Percentiles rank a stretch among this genome's conserved stretches.
Evolutionary conservation across 2,329 filamentous ascomycete species (phyloP).

Genomic region (Atkinsonella texensis): DNA sequence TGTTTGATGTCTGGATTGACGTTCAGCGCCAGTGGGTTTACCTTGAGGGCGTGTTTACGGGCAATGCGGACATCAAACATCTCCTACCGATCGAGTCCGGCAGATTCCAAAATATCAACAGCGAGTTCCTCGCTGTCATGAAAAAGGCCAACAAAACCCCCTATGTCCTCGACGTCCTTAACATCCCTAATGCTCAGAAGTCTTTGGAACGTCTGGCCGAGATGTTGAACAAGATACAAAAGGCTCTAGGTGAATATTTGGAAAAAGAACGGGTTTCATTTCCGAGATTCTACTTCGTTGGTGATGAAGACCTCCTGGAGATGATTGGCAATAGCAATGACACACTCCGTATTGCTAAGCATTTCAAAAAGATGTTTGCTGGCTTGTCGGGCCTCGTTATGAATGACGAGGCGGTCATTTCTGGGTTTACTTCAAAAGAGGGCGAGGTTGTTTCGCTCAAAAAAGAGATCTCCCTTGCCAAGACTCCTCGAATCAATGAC

Average conservation of each 20-base stretch:
- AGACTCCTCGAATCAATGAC: slow-evolving; percentile 95
- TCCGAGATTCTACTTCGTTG: slow-evolving; percentile 98
- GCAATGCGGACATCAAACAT: slow-evolving; percentile 98
- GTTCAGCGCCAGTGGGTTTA: slow-evolving; percentile 99
- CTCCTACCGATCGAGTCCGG: slow-evolving; percentile 91
- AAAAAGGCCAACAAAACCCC: slow-evolving; percentile 98
- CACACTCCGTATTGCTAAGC: slow-evolving; percentile 88
- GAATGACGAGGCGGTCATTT: slow-evolving; percentile 77
- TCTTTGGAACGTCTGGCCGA: slow-evolving; percentile 93
- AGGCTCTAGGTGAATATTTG: slow-evolving; percentile 94
- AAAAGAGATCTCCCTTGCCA: slow-evolving; percentile 81
- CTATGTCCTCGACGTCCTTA: slow-evolving; percentile 88
- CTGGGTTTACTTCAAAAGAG: slow-evolving; percentile 90
- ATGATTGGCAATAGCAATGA: slow-evolving; percentile 99
- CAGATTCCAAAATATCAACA: slow-evolving; percentile 98
- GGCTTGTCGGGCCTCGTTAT: slow-evolving; percentile 83
- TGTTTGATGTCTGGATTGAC: slow-evolving; percentile 99
- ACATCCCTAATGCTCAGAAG: slow-evolving; percentile 91
- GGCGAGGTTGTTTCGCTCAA: slow-evolving; percentile 79
- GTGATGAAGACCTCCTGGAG: slow-evolving; percentile 93
- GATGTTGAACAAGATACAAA: slow-evolving; percentile 96
- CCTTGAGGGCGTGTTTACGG: slow-evolving; percentile 95
- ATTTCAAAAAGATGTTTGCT: slow-evolving; percentile 99
- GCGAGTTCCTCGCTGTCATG: slow-evolving; percentile 97
- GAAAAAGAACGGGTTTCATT: slow-evolving; percentile 97